Evolutionary conservation across 169 alveolate genomes (phyloP).

Genomic region (Amoebophrya sp.): DNA sequence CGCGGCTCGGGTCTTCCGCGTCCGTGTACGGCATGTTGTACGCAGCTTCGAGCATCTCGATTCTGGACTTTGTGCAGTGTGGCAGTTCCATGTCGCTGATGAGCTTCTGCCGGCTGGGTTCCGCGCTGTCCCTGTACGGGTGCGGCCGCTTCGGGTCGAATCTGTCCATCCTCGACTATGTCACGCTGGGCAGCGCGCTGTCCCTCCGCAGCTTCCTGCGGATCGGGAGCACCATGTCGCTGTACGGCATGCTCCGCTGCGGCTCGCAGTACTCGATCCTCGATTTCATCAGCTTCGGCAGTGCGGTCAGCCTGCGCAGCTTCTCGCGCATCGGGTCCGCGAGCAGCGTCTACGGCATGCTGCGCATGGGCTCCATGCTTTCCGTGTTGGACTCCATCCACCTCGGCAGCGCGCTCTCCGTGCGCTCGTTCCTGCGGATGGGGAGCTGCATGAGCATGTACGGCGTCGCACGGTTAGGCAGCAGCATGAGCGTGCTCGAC

Average conservation of each 20-base stretch:
- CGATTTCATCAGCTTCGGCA: slow-evolving; percentile 9
- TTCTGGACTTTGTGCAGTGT: background rate
- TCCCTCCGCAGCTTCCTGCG: background rate
- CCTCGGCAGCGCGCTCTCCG: background rate
- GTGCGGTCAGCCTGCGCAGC: background rate
- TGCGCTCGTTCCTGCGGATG: background rate
- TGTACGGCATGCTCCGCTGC: background rate
- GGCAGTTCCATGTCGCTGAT: background rate
- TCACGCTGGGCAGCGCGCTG: background rate
- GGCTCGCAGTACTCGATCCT: background rate
- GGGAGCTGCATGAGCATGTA: slow-evolving; percentile 8
- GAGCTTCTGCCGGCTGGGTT: background rate
- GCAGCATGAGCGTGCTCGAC: background rate
- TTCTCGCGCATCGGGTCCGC: background rate
- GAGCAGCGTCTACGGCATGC: background rate
- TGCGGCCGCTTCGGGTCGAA: background rate
- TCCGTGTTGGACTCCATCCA: background rate
- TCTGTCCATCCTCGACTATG: background rate
- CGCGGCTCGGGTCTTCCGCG: background rate
- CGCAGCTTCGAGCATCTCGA: background rate
- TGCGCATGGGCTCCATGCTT: background rate
- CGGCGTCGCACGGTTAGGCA: background rate
- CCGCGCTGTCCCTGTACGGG: background rate
- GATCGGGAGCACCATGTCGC: background rate
- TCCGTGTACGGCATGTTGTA: background rate